A percentile compares a stretch with the other conserved stretches of the same genome.
Evolutionary conservation across 2,329 filamentous ascomycete species (phyloP).

Genomic region (Hyphodiscus sp.): DNA sequence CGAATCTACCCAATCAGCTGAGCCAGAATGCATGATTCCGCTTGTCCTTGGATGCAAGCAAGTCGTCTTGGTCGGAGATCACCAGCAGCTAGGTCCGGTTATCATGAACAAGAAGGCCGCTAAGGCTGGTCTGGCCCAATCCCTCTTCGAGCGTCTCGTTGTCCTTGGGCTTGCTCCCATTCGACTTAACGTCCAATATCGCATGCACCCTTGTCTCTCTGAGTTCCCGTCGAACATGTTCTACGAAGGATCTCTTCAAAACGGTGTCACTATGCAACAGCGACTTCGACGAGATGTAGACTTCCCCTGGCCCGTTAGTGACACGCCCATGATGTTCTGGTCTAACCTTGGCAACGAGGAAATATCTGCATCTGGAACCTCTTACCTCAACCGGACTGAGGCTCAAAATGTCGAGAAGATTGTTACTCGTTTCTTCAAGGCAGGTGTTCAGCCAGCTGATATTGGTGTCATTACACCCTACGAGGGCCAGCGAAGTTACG

Average conservation of each 20-base stretch:
- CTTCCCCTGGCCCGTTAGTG: constrained; percentile 92
- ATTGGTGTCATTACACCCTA: constrained; percentile 99
- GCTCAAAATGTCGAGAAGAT: constrained; percentile 98
- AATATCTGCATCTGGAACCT: constrained; percentile 95
- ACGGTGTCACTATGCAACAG: constrained; percentile 86
- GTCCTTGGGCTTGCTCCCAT: constrained; percentile 87
- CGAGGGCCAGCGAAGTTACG: constrained; percentile 95
- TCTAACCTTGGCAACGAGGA: constrained; percentile 96
- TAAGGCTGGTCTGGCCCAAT: constrained; percentile 95
- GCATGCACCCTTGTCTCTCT: constrained; percentile 96
- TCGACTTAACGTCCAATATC: constrained; percentile 92
- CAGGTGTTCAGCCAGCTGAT: constrained; percentile 84
- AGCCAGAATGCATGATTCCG: constrained; percentile 98
- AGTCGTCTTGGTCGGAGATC: constrained; percentile 95
- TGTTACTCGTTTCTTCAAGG: constrained; percentile 97
- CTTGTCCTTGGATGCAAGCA: constrained; percentile 97
- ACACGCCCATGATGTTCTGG: constrained; percentile 99
- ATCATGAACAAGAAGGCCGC: constrained; percentile 99
- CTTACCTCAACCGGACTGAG: constrained; percentile 95
- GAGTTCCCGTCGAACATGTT: constrained; percentile 99
- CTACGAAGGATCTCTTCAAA: constrained; percentile 94
- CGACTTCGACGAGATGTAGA: constrained; percentile 89
- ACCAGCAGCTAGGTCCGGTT: constrained; percentile 94
- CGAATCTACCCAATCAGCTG: constrained; percentile 95
- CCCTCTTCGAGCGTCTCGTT: constrained; percentile 94